Evolutionary conservation across 441 rosid genomes (phyloP), one percentile per base, ranked within the genome.

Genomic region (Geranium incanum): DNA sequence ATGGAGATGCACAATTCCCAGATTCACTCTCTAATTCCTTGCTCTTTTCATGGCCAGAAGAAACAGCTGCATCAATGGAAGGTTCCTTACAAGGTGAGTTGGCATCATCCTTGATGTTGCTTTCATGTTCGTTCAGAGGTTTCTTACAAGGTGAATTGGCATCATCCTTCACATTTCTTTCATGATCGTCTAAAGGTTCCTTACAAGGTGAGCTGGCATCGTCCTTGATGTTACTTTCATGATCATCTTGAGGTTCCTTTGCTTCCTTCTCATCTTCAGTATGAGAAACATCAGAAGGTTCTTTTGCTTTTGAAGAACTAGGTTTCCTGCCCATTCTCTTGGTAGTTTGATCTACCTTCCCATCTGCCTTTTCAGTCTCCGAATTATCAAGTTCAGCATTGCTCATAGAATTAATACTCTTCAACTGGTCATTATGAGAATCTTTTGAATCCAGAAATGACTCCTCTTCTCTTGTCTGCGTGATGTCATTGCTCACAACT

Each of bases 11-110:
- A 64, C 12, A 15, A 64, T 33, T 64, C 41, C 67, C 39, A 7
- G 86, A 73, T 36, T 83, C 86, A 8, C 75, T 81, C 64, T 78
- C 82, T 50, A 71, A 62, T 39, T 75, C 85, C 85, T 85, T 89
- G 70, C 70, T 82, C 76, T 84, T 81, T 68, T 80, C 83, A 79
- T 79, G 83, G 69, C 80, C 93, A 59, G 83, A 75, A 75, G 86
- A 80, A 19, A 41, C 71, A 59, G 74, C 80, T 60, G 74, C 90
- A 33, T 78, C 82, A 50, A 48, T 81, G 67, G 85, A 57, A 74
- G 78, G 77, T 41, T 79, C 84, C 63, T 74, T 72, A 63, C n/a
- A 76, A 70, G 81, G 80, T 1, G 80, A 81, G 70, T 73, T 75
- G 18, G 73, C 72, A 73, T 65, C 68, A 68, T 79, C 87, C 78